Evolutionary conservation across 257 asterid species (phyloP), one percentile per base, ranked within the genome.

Genomic region (Solanum paucissectum): DNA sequence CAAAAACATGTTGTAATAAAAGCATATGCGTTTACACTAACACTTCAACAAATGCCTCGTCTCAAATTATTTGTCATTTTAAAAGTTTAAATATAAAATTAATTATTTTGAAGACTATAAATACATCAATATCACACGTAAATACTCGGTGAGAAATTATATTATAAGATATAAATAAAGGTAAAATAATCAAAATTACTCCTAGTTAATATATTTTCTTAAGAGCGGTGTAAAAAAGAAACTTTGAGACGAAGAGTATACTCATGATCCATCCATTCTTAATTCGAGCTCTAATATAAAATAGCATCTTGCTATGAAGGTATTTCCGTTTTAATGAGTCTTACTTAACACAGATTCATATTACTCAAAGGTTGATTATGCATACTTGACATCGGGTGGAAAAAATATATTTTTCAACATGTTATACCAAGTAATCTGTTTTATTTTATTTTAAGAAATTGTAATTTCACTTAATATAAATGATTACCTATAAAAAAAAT

Each of bases 201-300:
- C 8, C 13, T 23, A 0, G 1, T 9, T 60, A 9, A 23, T 60
- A 23, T 60, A 23, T 60, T 58, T 20, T 23, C 6, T 60, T 21
- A 9, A 9, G 2, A 21, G 1, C 0, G 1, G 6, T 23, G 6
- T 23, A 9, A 9, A 8, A 23, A 4, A 9, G 1, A 21, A 21
- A 21, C 21, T 0, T 60, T 60, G 12, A 21, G 29, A 60, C 9
- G 3, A 49, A 14, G 60, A 16, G 23, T 46, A 0, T 46, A 13
- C 55, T 0, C 2, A 12, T 29, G 21, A 13, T 66, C 1, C 2
- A 7, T 9, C 9, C 10, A 66, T 25, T 8, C 9, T 12, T 66
- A 11, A 66, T 25, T 66, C 1, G 2, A 66, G 36, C 73, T 66
- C 4, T 2, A 66, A 25, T 64, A 25, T 2, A 12, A 25, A 66